These are phyloP conservation scores for Aquilaria agallochum DNA, from an alignment of 441 rosid species.

Conservation along the genomic window DNA sequence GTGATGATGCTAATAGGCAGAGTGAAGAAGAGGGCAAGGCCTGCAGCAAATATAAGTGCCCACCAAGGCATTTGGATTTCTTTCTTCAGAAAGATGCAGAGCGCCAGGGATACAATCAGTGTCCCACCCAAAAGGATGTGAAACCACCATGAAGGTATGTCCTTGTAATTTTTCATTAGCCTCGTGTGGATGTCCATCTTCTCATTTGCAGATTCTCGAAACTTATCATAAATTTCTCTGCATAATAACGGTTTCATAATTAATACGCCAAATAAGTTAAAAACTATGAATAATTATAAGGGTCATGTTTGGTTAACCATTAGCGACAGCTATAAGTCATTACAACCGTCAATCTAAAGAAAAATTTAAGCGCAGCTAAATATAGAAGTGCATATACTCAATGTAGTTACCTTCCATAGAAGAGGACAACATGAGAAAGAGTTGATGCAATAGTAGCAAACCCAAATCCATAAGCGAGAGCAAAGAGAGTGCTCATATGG, in stretches of 20 bases:
- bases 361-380: neutral
- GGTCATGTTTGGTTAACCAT: neutral
- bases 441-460: constrained; percentile 86
- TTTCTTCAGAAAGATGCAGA: constrained; percentile 25
- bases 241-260: neutral
- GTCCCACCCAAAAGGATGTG: constrained; percentile 20
- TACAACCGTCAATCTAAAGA: neutral
- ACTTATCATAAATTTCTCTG: constrained; percentile 36
- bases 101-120: constrained; percentile 22
- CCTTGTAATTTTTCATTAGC: constrained; percentile 31
- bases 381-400: neutral
- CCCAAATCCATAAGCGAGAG: constrained; percentile 72
- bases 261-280: neutral
- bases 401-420: constrained; percentile 33
- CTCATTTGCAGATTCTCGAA: constrained; percentile 22
- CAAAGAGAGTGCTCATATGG: constrained; percentile 70
- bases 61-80: constrained; percentile 48
- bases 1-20: constrained; percentile 40
- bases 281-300: neutral
- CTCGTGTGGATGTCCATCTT: constrained; percentile 36
- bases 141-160: constrained; percentile 47
- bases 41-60: constrained; percentile 38
- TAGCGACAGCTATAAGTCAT: neutral
- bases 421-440: constrained; percentile 63
- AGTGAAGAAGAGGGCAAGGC: constrained; percentile 33